Conservation (phyloP, 2,329 filamentous ascomycete genomes). For the Aspergillus piperis region DNA sequence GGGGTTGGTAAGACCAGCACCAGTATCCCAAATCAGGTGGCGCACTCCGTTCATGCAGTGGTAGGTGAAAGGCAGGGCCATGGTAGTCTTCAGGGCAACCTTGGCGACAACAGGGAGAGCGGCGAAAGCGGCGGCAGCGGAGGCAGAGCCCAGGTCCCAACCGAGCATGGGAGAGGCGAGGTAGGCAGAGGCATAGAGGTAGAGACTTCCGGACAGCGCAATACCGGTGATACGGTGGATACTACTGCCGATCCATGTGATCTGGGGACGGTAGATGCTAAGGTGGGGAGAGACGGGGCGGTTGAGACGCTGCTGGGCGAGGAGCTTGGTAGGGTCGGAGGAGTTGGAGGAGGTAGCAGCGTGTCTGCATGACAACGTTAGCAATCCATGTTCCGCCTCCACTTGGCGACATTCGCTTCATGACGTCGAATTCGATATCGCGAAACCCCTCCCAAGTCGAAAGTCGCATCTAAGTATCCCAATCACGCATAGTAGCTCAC, state of each 20-base stretch:
- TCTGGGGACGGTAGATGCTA: constrained; percentile 78
- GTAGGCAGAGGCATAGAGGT: constrained; percentile 79
- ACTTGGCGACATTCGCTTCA: not conserved
- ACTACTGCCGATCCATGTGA: constrained; percentile 77
- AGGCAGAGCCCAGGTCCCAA: constrained; percentile 67
- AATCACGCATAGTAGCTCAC: constrained; percentile 32
- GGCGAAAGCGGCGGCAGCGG: constrained; percentile 65
- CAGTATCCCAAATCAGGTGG: constrained; percentile 71
- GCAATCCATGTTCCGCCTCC: constrained; percentile 1
- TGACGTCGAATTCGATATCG: not conserved
- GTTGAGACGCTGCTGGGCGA: constrained; percentile 75
- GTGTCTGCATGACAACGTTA: constrained; percentile 27
- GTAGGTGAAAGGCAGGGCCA: constrained; percentile 68
- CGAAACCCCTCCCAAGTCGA: constrained; percentile 1
- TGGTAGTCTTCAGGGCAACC: constrained; percentile 58
- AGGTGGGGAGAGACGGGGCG: constrained; percentile 87
- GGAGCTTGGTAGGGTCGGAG: constrained; percentile 55
- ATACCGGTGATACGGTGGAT: constrained; percentile 84
- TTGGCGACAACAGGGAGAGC: constrained; percentile 62
- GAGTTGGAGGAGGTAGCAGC: constrained; percentile 33
- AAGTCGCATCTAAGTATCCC: not conserved
- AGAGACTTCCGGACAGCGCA: constrained; percentile 70
- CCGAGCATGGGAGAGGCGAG: constrained; percentile 75
- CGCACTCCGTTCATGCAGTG: constrained; percentile 70
- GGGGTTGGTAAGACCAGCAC: constrained; percentile 62